These are phyloP conservation scores for Fusarium buharicum DNA, from an alignment of 2,329 filamentous ascomycete species.

Conservation along the genomic window DNA sequence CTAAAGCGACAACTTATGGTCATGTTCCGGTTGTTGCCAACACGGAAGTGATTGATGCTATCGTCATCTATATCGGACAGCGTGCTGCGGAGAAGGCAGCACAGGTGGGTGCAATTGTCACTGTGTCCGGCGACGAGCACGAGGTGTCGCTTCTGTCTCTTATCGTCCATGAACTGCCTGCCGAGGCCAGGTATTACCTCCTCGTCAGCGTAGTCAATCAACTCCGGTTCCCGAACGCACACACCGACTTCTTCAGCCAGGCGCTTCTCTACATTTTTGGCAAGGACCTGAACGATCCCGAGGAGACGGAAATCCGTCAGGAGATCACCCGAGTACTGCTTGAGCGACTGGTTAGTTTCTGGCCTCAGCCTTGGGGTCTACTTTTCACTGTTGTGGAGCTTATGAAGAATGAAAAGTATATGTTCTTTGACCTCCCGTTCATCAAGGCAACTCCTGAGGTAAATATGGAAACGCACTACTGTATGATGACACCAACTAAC, in stretches of 20 bases:
- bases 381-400: slow-evolving; percentile 89
- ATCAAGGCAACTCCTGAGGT: slow-evolving; percentile 92
- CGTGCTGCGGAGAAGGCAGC: slow-evolving; percentile 71
- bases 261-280: slow-evolving; percentile 86
- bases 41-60: slow-evolving; percentile 76
- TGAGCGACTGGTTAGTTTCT: slow-evolving; percentile 87
- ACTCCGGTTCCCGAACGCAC: slow-evolving; percentile 86
- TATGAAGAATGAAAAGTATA: slow-evolving; percentile 88
- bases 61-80: slow-evolving; percentile 84
- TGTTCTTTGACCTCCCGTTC: slow-evolving; percentile 92
- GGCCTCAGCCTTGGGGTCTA: slow-evolving; percentile 95
- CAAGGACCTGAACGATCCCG: slow-evolving; percentile 75
- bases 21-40: slow-evolving; percentile 76
- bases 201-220: slow-evolving; percentile 89
- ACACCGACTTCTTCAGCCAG: slow-evolving; percentile 94
- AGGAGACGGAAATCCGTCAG: slow-evolving; percentile 85
- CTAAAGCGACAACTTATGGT: slow-evolving; percentile 71
- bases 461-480: slow-evolving; percentile 42
- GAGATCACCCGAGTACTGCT: slow-evolving; percentile 89
- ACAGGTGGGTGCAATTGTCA: slow-evolving; percentile 67
- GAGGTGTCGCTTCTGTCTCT: slow-evolving; percentile 80
- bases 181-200: slow-evolving; percentile 86
- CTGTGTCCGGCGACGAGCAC: slow-evolving; percentile 53
- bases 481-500: slow-evolving; percentile 17
- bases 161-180: slow-evolving; percentile 77